phyloP scores from a whole-genome alignment of 129 eudicot species.

The Pulicaria dysenterica region DNA sequence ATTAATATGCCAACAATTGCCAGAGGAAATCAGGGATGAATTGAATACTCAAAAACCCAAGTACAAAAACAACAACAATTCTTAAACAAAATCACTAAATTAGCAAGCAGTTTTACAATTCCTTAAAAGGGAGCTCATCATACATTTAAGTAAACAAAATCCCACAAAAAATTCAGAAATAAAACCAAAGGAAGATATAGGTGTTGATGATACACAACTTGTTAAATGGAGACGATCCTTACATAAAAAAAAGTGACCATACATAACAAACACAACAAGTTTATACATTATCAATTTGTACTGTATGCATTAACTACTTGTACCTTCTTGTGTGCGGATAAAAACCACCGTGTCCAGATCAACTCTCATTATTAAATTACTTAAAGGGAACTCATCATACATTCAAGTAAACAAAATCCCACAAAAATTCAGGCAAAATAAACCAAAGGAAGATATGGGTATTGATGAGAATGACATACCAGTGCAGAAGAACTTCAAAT shows the following conservation, averaged over 20 bases:
- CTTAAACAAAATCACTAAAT: constrained; percentile 2
- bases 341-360: no score
- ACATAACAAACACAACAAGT: no score
- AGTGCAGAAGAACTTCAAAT: constrained; percentile 24
- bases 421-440: neutral
- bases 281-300: no score
- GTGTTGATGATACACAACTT: constrained; percentile 24
- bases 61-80: constrained; percentile 20
- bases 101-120: no score
- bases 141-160: neutral
- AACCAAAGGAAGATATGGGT: constrained; percentile 12
- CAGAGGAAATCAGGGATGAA: neutral
- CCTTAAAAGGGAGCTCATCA: constrained; percentile 17
- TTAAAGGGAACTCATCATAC: constrained; percentile 10
- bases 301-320: no score
- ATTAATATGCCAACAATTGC: neutral
- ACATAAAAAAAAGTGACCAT: no score
- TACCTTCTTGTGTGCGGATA: no score
- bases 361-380: neutral
- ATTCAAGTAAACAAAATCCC: neutral
- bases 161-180: neutral
- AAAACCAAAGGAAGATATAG: neutral
- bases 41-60: neutral
- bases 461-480: constrained; percentile 36
- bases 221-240: no score